Evolutionary conservation across 345 rosid species (phyloP), one percentile per base, ranked within the genome.

Genomic region (Populus tremula): DNA sequence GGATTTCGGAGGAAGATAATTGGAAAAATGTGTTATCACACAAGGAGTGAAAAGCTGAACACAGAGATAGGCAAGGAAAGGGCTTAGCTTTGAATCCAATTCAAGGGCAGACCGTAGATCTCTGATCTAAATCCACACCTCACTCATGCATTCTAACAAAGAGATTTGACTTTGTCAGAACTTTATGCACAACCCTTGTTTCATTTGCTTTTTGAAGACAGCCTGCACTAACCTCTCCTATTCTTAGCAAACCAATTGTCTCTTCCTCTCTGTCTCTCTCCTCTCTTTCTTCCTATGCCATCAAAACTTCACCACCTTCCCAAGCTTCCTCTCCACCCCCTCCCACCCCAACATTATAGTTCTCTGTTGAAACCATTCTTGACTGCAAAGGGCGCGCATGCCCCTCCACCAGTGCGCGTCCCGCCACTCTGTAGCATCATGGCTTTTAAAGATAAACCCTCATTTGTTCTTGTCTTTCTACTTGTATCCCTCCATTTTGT

Each of bases 381-480:
- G 77, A 76, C 71, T 72, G 83, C 53, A 25, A 82, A 85, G 93
- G 94, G 96, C 90, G 88, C 84, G 88, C 91, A 84, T 81, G 86
- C 82, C 84, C 88, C 90, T 89, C 85, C 83, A 35, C 76, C 41
- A 39, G 84, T 84, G 94, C 85, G 88, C 86, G 86, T 82, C 76
- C 87, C 78, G 65, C 67, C 39, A 83, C 49, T 12, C 80, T 27
- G 7, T 75, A 47, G 8, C 49, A 68, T 73, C 69, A 81, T 83
- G 81, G 77, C 78, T 78, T 64, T 56, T 23, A 67, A 35, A 9
- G 5, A 23, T 16, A 71, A 38, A 2, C 35, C 23, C 41, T n/a
- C 45, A 11, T 20, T 53, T 11, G 29, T 49, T 39, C 41, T 70
- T 8, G 4, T 72, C 1, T 39, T 66, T 47, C 35, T 78, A 43